Base-by-base conservation (phyloP, 495 filamentous ascomycete genomes). In the Cercophora newfieldiana region DNA sequence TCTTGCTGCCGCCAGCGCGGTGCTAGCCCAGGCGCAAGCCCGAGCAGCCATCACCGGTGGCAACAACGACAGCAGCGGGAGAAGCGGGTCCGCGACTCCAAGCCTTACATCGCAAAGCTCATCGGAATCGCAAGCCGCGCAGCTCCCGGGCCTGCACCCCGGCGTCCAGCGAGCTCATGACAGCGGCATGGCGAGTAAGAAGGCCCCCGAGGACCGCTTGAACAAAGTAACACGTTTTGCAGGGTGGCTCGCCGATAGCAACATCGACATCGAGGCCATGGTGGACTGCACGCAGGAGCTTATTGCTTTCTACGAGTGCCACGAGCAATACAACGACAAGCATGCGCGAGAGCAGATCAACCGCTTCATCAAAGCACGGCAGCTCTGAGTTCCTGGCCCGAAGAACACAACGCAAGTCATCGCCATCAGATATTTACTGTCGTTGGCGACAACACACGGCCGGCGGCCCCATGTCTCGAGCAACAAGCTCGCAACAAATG, bases 211-310 rank as follows among this genome's bases (percentile, higher is more conserved):
- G 63, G 68, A 70, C 29, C 68, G 76, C 4, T 50, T 76, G 55
- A 81, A 73, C 62, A 87, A 91, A 67, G 85, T 96, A 18, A 88
- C 91, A 69, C 89, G 88, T 64, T 85, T 97, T 58, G 83, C 92
- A 2, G 83, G 82, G 48, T 99, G 94, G 91, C 86, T 98, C 59
- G 93, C 94, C 4, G 94, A 97, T 72, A 96, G 92, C 71, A 91
- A 90, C 68, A 86, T 98, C 31, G 94, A 98, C 74, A 91, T 98
- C 73, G 91, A 91, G 77, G 92, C 88, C 22, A 89, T 97, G 72
- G 89, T 97, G 51, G 94, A 98, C 72, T 94, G 90, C 76, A 93
- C 91, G 0, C 95, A 99, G 78, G 96, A 98, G 80, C 85, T 98
- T 59, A 92, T 99, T 49, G 96, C 93, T 3, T 85, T 99, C 66